Evolutionary conservation across 164 flowering plant species (phyloP).

Genomic region (Aristolochia californica): DNA sequence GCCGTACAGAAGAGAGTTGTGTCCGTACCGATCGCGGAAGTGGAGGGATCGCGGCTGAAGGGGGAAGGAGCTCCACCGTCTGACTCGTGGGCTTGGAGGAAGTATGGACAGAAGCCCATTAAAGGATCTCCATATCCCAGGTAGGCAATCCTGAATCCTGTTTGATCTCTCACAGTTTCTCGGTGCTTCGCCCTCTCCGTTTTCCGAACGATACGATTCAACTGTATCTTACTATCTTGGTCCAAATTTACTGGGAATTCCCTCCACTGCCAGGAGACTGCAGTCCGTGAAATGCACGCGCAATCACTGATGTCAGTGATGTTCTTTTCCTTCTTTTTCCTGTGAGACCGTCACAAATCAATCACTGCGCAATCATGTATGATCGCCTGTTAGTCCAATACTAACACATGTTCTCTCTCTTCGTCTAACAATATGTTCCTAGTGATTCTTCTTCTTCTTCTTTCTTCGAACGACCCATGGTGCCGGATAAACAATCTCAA

Average conservation of each 20-base stretch:
- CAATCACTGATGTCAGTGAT: too few species aligned
- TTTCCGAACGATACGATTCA: not conserved
- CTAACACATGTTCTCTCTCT: too few species aligned
- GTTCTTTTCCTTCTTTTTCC: not conserved
- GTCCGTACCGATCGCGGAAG: slow-evolving; percentile 58
- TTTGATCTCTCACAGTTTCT: slow-evolving; percentile 2
- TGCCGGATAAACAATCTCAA: too few species aligned
- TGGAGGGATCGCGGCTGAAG: slow-evolving; percentile 45
- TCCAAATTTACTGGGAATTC: too few species aligned
- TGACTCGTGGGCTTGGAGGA: slow-evolving; percentile 91
- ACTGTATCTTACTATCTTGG: too few species aligned
- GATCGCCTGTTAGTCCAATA: too few species aligned
- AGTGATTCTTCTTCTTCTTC: too few species aligned
- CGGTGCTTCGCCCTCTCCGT: not conserved
- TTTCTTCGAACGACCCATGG: too few species aligned
- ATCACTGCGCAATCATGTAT: too few species aligned
- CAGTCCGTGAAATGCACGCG: too few species aligned
- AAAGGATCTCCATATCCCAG: slow-evolving; percentile 91
- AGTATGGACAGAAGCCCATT: slow-evolving; percentile 95
- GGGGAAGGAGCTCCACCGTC: slow-evolving; percentile 67
- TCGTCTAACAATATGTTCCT: too few species aligned
- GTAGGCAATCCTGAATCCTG: slow-evolving; percentile 13
- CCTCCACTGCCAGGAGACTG: too few species aligned
- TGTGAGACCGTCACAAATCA: not conserved
- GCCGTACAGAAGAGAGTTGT: slow-evolving; percentile 59